Base-by-base conservation (phyloP, 345 rosid genomes). In the Boechera stricta region DNA sequence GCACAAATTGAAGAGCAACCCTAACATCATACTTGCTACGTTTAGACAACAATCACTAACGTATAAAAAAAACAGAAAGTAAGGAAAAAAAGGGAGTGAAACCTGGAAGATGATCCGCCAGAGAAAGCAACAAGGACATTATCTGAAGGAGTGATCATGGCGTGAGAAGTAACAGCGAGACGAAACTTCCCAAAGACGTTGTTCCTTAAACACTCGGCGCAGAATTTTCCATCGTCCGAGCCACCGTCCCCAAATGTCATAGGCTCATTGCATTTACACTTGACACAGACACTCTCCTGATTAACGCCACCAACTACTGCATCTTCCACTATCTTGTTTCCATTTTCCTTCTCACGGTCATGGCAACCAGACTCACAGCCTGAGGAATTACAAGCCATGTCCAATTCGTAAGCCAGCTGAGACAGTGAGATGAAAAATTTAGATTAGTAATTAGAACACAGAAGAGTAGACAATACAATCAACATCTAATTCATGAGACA, bases 121-220 rank as follows among this genome's bases (percentile, higher is more conserved):
- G 99, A 92, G 90, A 95, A 90, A 35, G 99, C 97, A 26, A 95
- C 92, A 47, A 91, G 98, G 24, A 91, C 91, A 6, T 92, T 86
- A 76, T 92, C 99, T 5, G 91, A 81, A 79, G 99, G 96, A 49
- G 92, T 86, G 64, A 92, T 92, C 96, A 91, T 85, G 70, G 98
- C 90, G 60, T 91, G 86, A 15, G 91, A 89, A 72, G 90, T 83
- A 53, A 95, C 93, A 45, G 96, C 87, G 21, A 85, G 91, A 75
- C 93, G 85, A 81, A 95, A 95, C 85, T 95, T 95, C 41, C 89
- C 98, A 51, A 66, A 91, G 21, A 95, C 84, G 54, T 92, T 95
- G 74, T 74, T 83, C 69, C 89, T 83, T 71, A 89, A 91, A 86
- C 98, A 95, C 4, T 89, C 96, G 3, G 77, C 64, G 35, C 98